phyloP scores from a whole-genome alignment of 169 alveolate species.

The Eimeria maxima region DNA sequence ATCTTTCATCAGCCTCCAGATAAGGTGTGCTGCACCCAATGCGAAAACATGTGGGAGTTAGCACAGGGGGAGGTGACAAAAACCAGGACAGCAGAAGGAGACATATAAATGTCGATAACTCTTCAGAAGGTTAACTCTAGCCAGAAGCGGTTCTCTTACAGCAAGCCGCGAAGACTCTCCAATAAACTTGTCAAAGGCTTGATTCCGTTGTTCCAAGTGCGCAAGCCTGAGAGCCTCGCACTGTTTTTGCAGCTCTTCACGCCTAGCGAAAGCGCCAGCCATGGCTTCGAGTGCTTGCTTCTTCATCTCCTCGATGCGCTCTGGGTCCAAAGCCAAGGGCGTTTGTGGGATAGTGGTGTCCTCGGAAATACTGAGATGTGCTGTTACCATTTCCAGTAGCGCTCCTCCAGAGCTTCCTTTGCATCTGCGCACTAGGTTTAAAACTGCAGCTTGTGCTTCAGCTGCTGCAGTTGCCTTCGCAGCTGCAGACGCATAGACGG shows the following conservation, averaged over 20 bases:
- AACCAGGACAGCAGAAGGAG: neutral
- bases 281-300: constrained; percentile 21
- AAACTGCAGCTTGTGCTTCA: constrained; percentile 31
- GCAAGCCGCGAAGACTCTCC: constrained; percentile 40
- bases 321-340: neutral
- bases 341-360: neutral
- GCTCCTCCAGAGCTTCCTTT: constrained; percentile 36
- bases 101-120: neutral
- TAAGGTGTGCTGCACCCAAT: too few relatives aligned
- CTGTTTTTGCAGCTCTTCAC: constrained; percentile 45
- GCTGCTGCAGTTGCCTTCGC: constrained; percentile 43
- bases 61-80: neutral
- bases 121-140: neutral
- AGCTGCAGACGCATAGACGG: constrained; percentile 43
- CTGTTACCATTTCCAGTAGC: neutral
- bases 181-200: constrained; percentile 47
- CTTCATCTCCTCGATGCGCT: constrained; percentile 29
- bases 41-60: neutral
- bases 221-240: constrained; percentile 41
- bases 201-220: constrained; percentile 39
- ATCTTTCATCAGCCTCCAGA: neutral
- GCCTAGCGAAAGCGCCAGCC: constrained; percentile 58
- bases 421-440: constrained; percentile 26
- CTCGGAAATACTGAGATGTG: neutral
- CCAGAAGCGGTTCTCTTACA: constrained; percentile 15